Evolutionary conservation across 768 basidiomycete species (phyloP).

Genomic region (Russula foetens): DNA sequence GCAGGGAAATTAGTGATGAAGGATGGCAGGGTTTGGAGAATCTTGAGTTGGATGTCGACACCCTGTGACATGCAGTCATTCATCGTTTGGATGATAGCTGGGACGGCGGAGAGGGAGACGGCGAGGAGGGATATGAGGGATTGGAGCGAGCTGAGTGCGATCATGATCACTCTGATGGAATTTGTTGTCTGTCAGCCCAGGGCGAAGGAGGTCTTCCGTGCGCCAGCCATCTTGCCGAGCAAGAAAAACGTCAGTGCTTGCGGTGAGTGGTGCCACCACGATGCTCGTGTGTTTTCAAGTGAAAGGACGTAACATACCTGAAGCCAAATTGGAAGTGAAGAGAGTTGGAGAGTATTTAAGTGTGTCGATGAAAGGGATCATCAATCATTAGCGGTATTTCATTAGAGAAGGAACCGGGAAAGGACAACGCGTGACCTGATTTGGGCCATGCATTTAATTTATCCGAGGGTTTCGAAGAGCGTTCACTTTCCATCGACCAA

Average conservation of each 20-base stretch:
- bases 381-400: not conserved
- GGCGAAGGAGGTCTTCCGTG: constrained; percentile 72
- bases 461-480: too few relatives aligned
- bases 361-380: not conserved
- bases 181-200: constrained; percentile 90
- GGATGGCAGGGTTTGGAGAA: constrained; percentile 85
- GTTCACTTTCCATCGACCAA: too few relatives aligned
- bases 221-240: constrained; percentile 57
- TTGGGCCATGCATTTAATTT: too few relatives aligned
- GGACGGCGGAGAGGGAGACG: constrained; percentile 71
- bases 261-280: too few relatives aligned
- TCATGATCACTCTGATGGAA: constrained; percentile 88
- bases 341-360: constrained; percentile 78
- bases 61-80: constrained; percentile 85
- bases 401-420: too few relatives aligned
- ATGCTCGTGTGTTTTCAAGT: too few relatives aligned
- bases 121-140: constrained; percentile 82
- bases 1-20: constrained; percentile 83
- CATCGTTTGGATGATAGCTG: constrained; percentile 77
- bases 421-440: too few relatives aligned
- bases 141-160: constrained; percentile 85
- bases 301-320: constrained; percentile 37
- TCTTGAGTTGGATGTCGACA: constrained; percentile 93
- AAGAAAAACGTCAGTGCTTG: not conserved
- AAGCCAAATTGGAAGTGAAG: constrained; percentile 60